Evolutionary conservation across 306 rosid genomes (phyloP).

Genomic region (Geum urbanum): DNA sequence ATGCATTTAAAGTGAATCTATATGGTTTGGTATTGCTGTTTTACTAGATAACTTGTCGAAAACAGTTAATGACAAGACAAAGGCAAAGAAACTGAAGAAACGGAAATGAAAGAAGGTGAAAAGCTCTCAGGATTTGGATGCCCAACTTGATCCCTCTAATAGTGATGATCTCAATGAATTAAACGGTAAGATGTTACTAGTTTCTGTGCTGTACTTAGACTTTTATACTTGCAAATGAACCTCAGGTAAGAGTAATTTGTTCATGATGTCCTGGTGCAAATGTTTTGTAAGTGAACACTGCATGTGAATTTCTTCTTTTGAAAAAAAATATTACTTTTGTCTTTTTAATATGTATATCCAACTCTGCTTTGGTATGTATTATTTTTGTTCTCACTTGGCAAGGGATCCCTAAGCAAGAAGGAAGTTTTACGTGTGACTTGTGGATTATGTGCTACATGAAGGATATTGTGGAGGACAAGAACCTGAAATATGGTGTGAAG

Average conservation of each 20-base stretch:
- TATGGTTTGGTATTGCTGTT: conserved; percentile 13
- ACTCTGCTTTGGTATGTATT: too few species aligned
- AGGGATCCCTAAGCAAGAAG: too few species aligned
- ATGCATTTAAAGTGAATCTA: conserved; percentile 2
- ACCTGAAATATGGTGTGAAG: too few species aligned
- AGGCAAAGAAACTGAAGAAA: conserved; percentile 25
- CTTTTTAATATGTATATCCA: too few species aligned
- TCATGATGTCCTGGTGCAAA: not conserved
- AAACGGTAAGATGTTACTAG: conserved; percentile 31
- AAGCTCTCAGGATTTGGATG: conserved; percentile 14
- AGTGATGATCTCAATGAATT: conserved; percentile 22
- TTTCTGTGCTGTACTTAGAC: not conserved
- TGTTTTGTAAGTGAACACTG: not conserved
- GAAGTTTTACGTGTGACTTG: too few species aligned
- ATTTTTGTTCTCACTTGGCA: too few species aligned
- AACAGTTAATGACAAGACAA: conserved; percentile 13
- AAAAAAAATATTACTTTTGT: too few species aligned
- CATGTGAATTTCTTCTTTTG: not conserved
- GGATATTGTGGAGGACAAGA: too few species aligned
- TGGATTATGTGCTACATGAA: too few species aligned
- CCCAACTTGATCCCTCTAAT: conserved; percentile 1
- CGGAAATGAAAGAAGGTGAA: conserved; percentile 35
- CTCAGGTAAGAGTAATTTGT: not conserved
- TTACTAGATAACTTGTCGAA: conserved; percentile 31
- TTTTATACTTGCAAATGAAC: not conserved